These are phyloP conservation scores for Paecilomyces sp. DNA, from an alignment of 2,329 filamentous ascomycete genomes.

Conservation along the genomic window DNA sequence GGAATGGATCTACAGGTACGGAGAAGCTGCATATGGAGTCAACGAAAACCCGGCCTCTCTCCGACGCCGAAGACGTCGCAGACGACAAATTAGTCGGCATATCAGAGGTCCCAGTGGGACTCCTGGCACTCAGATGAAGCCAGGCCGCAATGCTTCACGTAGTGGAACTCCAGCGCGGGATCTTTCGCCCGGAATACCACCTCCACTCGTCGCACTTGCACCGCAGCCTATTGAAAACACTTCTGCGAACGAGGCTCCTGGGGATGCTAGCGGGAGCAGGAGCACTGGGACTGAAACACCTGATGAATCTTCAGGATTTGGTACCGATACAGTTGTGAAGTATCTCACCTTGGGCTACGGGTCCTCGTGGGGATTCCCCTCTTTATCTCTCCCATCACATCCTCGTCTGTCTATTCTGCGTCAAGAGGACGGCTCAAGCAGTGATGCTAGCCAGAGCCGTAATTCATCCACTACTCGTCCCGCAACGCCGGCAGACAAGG, in stretches of 20 bases:
- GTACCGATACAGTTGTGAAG: constrained; percentile 41
- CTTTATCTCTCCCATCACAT: constrained; percentile 18
- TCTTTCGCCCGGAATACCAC: constrained; percentile 36
- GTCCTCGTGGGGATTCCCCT: constrained; percentile 38
- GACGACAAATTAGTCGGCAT: constrained; percentile 21
- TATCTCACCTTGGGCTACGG: constrained; percentile 45
- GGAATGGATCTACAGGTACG: constrained; percentile 79
- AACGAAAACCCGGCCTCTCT: constrained; percentile 67
- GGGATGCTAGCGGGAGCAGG: constrained; percentile 10
- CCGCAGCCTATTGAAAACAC: constrained; percentile 10
- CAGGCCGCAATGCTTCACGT: constrained; percentile 3
- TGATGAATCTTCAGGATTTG: constrained; percentile 24
- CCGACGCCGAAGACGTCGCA: constrained; percentile 38
- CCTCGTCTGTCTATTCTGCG: constrained; percentile 19
- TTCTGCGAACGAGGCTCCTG: constrained; percentile 6
- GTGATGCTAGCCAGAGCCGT: constrained; percentile 1
- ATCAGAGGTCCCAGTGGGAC: constrained; percentile 8
- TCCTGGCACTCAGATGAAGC: not conserved
- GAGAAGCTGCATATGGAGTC: constrained; percentile 77
- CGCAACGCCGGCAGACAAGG: not conserved
- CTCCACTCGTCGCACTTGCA: constrained; percentile 30
- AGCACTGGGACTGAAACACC: constrained; percentile 12
- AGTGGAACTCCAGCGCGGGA: constrained; percentile 8
- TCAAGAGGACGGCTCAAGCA: constrained; percentile 8
- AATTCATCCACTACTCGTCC: not conserved